Evolutionary conservation across 441 rosid species (phyloP), one percentile per base, ranked within the genome.

Genomic region (Isatis lusitanica): DNA sequence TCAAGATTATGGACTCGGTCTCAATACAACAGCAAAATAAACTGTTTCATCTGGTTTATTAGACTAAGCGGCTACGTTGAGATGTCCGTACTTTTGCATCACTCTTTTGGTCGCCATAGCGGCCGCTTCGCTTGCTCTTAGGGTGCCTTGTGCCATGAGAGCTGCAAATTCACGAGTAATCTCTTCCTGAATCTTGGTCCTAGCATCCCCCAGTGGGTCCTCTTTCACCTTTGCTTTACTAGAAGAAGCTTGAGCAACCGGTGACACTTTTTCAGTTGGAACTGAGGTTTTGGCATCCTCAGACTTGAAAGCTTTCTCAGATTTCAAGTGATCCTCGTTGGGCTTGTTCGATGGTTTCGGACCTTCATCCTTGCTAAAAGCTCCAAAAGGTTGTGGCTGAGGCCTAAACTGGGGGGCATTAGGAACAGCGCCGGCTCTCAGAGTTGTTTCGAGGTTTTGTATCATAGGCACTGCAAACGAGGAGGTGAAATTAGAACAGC

Each of bases 61-160:
- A 18, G 39, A 0, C 73, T 86, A 33, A 73, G 82, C 53, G 0
- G 88, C 73, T 48, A 81, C 82, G 67, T 86, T 85, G 61, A 78
- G 18, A 47, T 81, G 80, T 1, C 96, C 93, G 9, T 91, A 88
- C 78, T 89, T 93, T 62, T 93, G 88, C 98, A 90, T 93, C 33
- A 95, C 98, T 84, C 78, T 88, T 75, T 83, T 88, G 0, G 98
- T 84, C 1, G 97, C 98, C 50, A 91, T 79, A 2, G 99, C 85
- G 0, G 99, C 99, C 18, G 97, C 99, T 78, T 95, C 98, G 50
- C 97, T 86, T 11, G 98, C 98, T 0, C 91, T 82, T 65, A 87
- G 26, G 2, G 92, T 84, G 16, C 99, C 96, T 9, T 84, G 82
- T 0, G 94, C 95, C 98, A 95, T 95, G 56, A 95, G 75, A 9